These are phyloP conservation scores for Mycena maculata DNA, from an alignment of 768 basidiomycete species.

Conservation along the genomic window DNA sequence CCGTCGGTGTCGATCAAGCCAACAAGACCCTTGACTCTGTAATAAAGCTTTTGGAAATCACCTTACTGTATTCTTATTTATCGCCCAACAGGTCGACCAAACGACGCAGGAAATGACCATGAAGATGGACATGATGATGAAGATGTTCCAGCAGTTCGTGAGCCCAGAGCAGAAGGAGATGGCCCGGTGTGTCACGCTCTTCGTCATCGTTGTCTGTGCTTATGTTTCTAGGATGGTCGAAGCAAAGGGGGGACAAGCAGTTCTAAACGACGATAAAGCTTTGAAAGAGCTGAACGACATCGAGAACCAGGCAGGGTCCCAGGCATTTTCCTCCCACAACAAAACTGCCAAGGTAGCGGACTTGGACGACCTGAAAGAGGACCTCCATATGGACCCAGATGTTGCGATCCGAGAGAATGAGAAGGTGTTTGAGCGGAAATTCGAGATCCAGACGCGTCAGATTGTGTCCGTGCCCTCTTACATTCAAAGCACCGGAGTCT, in stretches of 20 bases:
- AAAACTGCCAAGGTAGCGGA: background rate
- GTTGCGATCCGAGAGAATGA: constrained; percentile 42
- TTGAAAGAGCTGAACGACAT: constrained; percentile 37
- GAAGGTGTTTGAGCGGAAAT: constrained; percentile 45
- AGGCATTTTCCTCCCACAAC: background rate
- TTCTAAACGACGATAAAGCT: constrained; percentile 37
- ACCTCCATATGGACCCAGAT: constrained; percentile 41
- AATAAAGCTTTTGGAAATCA: too few species aligned
- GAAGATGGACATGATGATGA: constrained; percentile 39
- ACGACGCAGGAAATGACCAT: constrained; percentile 26
- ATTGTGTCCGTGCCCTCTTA: constrained; percentile 26
- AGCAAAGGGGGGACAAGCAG: constrained; percentile 39
- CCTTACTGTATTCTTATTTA: too few species aligned
- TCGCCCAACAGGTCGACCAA: constrained; percentile 26
- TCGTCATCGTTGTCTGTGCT: background rate
- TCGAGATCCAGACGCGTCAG: constrained; percentile 45
- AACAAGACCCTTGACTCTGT: background rate
- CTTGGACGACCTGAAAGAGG: constrained; percentile 34
- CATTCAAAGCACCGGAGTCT: background rate
- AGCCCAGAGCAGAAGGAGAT: constrained; percentile 42
- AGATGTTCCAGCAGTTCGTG: constrained; percentile 37
- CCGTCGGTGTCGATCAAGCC: constrained; percentile 35
- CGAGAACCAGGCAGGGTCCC: constrained; percentile 22
- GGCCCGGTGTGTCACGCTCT: constrained; percentile 8
- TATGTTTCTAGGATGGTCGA: constrained; percentile 30